Conservation (phyloP, 805 yeast genomes). For the Kluyveromyces wickerhamii region DNA sequence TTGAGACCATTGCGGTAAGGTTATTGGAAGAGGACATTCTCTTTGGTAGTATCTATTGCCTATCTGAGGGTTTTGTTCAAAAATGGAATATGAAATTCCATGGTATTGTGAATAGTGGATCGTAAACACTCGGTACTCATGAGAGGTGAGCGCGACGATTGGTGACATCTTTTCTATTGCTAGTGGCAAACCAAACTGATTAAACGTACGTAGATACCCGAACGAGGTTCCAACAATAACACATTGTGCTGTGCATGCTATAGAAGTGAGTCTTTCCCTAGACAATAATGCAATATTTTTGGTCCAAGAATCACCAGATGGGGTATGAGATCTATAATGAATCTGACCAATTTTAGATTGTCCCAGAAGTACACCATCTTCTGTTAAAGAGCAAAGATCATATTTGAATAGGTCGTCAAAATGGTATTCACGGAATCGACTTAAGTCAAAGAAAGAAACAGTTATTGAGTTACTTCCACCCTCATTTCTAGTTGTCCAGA, state of each 20-base stretch:
- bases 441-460: constrained; percentile 76
- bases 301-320: constrained; percentile 65
- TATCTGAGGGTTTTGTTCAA: constrained; percentile 19
- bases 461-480: constrained; percentile 57
- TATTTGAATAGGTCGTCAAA: constrained; percentile 67
- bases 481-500: constrained; percentile 58
- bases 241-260: constrained; percentile 55
- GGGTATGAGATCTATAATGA: constrained; percentile 62
- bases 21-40: constrained; percentile 39
- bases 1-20: constrained; percentile 14
- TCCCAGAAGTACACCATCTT: constrained; percentile 59
- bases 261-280: constrained; percentile 55
- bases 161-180: constrained; percentile 65
- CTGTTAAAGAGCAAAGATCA: constrained; percentile 69
- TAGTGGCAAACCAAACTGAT: constrained; percentile 65
- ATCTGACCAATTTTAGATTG: constrained; percentile 40
- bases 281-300: constrained; percentile 42
- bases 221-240: constrained; percentile 63
- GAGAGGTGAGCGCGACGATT: constrained; percentile 63
- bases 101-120: constrained; percentile 33
- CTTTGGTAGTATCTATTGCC: constrained; percentile 34
- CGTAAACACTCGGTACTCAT: constrained; percentile 46
- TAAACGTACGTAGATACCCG: constrained; percentile 69
- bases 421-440: constrained; percentile 70
- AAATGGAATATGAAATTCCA: constrained; percentile 24